Evolutionary conservation across 805 yeast genomes (phyloP).

Genomic region (Sugiyamaella boreocaroliniensis): DNA sequence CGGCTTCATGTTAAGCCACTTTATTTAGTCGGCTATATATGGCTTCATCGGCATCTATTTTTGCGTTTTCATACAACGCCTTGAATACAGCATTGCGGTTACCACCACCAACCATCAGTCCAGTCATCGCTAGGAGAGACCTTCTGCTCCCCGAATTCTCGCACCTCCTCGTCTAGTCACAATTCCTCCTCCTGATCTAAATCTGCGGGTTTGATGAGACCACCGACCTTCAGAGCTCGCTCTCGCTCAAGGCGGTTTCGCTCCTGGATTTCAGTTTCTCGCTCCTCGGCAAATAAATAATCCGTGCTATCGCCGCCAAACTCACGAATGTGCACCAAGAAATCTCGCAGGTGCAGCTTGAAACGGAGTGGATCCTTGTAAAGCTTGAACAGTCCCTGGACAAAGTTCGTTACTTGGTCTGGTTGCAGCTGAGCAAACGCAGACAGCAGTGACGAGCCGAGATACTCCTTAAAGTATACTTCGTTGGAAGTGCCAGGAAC

Average conservation of each 20-base stretch:
- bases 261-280: conserved; percentile 67
- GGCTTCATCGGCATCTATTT: no score
- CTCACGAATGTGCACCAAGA: conserved; percentile 92
- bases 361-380: conserved; percentile 71
- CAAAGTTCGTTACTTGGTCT: conserved; percentile 76
- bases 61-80: no score
- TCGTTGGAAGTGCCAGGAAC: conserved; percentile 81
- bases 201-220: conserved; percentile 89
- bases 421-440: conserved; percentile 91
- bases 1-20: not conserved
- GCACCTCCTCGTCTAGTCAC: conserved; percentile 8
- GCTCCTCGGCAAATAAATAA: conserved; percentile 89
- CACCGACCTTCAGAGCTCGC: conserved; percentile 82
- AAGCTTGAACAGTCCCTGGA: conserved; percentile 61
- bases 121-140: conserved; percentile 1
- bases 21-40: not conserved
- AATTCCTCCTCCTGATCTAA: conserved; percentile 73
- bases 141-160: not conserved
- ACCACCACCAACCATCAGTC: conserved; percentile 12
- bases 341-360: conserved; percentile 83
- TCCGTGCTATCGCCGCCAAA: conserved; percentile 79
- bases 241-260: conserved; percentile 65
- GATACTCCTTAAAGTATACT: conserved; percentile 68
- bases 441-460: conserved; percentile 69
- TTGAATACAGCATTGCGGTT: not conserved